Evolutionary conservation across 345 rosid genomes (phyloP).

Genomic region (Microthlaspi erraticum): DNA sequence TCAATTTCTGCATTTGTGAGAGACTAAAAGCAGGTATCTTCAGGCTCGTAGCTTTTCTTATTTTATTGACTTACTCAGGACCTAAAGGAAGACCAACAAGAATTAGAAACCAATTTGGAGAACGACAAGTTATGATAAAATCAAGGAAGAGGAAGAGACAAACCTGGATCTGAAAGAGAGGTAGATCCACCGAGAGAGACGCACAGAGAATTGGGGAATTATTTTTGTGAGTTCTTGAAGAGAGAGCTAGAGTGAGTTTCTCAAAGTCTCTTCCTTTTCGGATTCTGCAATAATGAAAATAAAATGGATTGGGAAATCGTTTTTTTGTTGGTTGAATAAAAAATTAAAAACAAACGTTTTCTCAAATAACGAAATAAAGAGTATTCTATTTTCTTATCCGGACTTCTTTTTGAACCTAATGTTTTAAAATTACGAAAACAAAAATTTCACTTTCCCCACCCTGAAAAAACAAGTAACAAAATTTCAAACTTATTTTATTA

Average conservation of each 20-base stretch:
- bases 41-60: constrained; percentile 23
- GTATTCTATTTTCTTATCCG: too few relatives aligned
- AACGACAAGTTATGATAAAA: background rate
- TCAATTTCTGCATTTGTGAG: constrained; percentile 15
- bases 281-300: constrained; percentile 33
- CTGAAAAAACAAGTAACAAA: too few relatives aligned
- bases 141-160: constrained; percentile 38
- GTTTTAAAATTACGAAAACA: too few relatives aligned
- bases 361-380: background rate
- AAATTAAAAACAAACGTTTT: constrained; percentile 7
- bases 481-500: too few relatives aligned
- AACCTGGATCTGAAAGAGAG: constrained; percentile 64
- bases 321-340: constrained; percentile 6
- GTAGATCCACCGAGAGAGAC: constrained; percentile 28
- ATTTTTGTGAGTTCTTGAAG: constrained; percentile 33
- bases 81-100: constrained; percentile 28
- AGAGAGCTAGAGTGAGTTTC: constrained; percentile 38
- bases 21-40: constrained; percentile 20
- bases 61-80: constrained; percentile 16
- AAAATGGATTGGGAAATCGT: constrained; percentile 30
- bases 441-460: too few relatives aligned
- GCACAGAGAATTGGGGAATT: constrained; percentile 15
- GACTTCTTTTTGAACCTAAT: too few relatives aligned
- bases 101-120: constrained; percentile 24
- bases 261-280: constrained; percentile 18